These are phyloP conservation scores for Apocynum venetum DNA, from an alignment of 257 asterid species.

Conservation along the genomic window DNA sequence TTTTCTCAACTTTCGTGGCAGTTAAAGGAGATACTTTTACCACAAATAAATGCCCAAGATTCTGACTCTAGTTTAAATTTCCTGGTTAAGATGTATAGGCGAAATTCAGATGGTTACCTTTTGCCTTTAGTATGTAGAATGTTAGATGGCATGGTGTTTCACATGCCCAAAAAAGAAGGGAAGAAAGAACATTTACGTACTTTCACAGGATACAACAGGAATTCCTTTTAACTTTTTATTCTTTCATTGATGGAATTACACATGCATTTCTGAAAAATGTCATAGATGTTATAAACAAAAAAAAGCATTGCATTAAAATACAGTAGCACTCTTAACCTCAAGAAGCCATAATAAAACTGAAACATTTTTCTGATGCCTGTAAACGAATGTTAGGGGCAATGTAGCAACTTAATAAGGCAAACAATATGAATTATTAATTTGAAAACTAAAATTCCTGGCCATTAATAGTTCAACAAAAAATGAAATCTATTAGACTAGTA, in stretches of 20 bases:
- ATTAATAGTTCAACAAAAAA: neutral
- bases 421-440: neutral
- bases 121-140: neutral
- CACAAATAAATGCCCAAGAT: slow-evolving; percentile 6
- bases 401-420: neutral
- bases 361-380: neutral
- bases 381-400: neutral
- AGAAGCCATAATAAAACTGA: neutral
- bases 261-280: neutral
- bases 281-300: neutral
- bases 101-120: neutral
- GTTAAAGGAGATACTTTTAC: neutral
- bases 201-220: neutral
- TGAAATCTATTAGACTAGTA: neutral
- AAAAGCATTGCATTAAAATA: neutral
- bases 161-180: neutral
- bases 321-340: neutral
- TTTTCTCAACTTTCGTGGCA: neutral
- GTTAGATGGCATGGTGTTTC: neutral
- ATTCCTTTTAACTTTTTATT: neutral
- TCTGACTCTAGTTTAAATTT: neutral
- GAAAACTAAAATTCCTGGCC: neutral
- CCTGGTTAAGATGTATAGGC: neutral
- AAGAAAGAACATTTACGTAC: neutral
- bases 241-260: neutral